Base-by-base conservation (phyloP, 1,284 basidiomycete genomes). In the Austroboletus niveus region DNA sequence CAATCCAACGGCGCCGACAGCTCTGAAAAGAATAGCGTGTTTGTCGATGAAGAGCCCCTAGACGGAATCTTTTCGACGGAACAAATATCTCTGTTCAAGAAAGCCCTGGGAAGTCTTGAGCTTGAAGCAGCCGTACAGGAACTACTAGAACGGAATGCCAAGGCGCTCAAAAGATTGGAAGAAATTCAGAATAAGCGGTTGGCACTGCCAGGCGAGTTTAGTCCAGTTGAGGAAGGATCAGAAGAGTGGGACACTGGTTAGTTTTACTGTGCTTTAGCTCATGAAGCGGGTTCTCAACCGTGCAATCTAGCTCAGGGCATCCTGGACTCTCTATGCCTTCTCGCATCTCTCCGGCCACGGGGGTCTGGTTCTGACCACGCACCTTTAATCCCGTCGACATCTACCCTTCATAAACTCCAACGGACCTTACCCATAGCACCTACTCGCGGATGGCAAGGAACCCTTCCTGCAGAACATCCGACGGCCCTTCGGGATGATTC, bases 241-340 rank as follows among this genome's bases (percentile, higher is more conserved):
- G 88, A 89, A 65, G 89, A 92, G 65, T 87, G 84, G 84, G 81
- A 88, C 57, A 80, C 79, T 50, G 89, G 89, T 89, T 63, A 60
- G 81, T 56, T 30, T 4, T 20, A 11, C 15, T 36, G 22, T 40
- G 32, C 43, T 14, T 29, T 65, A 12, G 30, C 8, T 20, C 41
- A 39, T 17, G 29, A 36, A 32, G 11, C 27, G 15, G 11, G n/a
- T 14, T 17, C 50, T 58, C 41, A 55, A 52, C 44, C 48, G 51
- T 49, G 57, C 52, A 59, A 47, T 52, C 40, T 61, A 90, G 89
- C 89, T n/a, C 81, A 86, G 65, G 75, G 79, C 42, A 88, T 91
- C 48, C 61, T 84, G 49, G 76, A 87, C 50, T 87, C 89, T 15
- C 72, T 92, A 49, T 74, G 77, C 5, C 56, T 87, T n/a, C 73